These are phyloP conservation scores for Delphinella strobiligena DNA, from an alignment of 2,329 filamentous ascomycete genomes.

Conservation along the genomic window DNA sequence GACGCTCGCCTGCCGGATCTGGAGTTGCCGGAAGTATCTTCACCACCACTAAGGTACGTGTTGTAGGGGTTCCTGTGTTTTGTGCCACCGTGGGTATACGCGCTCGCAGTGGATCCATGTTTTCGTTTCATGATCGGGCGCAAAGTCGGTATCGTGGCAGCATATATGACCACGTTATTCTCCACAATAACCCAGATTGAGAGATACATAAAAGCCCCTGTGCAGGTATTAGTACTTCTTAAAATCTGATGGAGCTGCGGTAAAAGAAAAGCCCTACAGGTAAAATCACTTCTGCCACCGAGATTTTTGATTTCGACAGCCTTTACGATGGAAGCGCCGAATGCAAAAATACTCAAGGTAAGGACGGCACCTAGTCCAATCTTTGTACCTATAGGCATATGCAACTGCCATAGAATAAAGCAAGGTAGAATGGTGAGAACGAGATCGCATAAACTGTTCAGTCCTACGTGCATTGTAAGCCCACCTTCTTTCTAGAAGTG, in stretches of 20 bases:
- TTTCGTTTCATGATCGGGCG: background rate
- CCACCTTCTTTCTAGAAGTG: no score
- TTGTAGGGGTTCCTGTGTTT: no score
- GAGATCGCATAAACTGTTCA: background rate
- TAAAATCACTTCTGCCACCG: background rate
- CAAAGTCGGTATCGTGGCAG: background rate
- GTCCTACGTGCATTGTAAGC: no score
- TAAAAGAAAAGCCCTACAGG: background rate
- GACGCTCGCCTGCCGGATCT: background rate
- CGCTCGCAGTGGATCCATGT: no score
- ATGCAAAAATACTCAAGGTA: background rate
- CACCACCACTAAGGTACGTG: background rate
- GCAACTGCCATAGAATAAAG: background rate
- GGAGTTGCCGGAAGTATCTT: background rate
- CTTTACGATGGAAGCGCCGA: background rate
- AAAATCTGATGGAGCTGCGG: background rate
- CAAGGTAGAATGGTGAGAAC: background rate
- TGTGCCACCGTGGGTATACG: no score
- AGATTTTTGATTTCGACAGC: background rate
- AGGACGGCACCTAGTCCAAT: background rate
- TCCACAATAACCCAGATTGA: background rate
- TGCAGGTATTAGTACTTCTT: background rate
- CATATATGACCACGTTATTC: background rate
- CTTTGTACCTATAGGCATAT: background rate
- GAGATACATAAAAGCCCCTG: background rate